Conservation (phyloP, 2,329 filamentous ascomycete genomes). For the Penicillium sp. region DNA sequence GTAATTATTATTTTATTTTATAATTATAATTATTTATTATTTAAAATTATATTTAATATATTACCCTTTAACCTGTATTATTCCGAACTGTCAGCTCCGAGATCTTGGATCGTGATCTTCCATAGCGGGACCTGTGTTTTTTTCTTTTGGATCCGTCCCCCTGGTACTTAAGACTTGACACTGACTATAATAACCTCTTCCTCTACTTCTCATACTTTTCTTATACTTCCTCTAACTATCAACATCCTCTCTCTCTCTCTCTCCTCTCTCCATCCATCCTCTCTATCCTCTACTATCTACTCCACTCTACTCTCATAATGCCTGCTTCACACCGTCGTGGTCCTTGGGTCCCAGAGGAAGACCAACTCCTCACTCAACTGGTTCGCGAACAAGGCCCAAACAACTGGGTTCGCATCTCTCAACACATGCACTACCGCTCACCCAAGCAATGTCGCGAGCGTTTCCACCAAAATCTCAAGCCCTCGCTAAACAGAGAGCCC, state of each 20-base stretch:
- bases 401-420: constrained; percentile 88
- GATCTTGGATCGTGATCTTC: constrained; percentile 43
- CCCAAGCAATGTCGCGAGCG: constrained; percentile 95
- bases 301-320: constrained; percentile 29
- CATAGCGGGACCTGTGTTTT: constrained; percentile 32
- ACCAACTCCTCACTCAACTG: constrained; percentile 66
- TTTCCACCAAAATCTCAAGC: constrained; percentile 90
- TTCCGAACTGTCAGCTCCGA: constrained; percentile 39
- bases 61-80: constrained; percentile 18
- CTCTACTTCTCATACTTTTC: neutral
- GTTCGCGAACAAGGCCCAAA: constrained; percentile 70
- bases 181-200: constrained; percentile 8
- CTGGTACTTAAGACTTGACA: constrained; percentile 23
- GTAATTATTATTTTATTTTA: constrained; percentile 6
- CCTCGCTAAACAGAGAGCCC: constrained; percentile 68
- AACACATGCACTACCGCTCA: constrained; percentile 71
- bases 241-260: neutral
- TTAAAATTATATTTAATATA: neutral
- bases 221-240: neutral
- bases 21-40: neutral
- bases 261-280: too few relatives aligned
- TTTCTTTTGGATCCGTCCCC: constrained; percentile 37
- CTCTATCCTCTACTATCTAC: neutral
- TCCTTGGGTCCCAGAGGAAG: constrained; percentile 79
- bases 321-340: constrained; percentile 64